Evolutionary conservation across 139 green algal species (phyloP).

Genomic region (Yamagishiella unicocca): DNA sequence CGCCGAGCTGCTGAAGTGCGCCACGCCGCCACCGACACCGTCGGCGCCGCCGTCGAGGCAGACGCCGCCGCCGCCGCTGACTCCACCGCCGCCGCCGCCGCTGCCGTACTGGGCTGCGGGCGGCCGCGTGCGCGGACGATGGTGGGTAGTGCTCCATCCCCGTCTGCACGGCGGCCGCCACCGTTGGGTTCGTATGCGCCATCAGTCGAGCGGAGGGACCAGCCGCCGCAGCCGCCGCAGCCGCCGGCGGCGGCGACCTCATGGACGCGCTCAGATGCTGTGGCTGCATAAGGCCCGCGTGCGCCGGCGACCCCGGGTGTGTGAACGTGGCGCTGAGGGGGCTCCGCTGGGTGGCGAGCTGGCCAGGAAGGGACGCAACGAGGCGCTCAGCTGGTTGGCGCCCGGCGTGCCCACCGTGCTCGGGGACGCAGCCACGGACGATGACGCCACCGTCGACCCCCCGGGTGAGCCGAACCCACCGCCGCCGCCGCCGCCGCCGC

Average conservation of each 20-base stretch:
- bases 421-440: neutral
- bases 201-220: neutral
- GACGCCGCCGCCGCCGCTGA: neutral
- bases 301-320: neutral
- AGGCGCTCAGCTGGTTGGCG: constrained; percentile 1
- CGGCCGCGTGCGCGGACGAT: neutral
- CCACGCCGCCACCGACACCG: neutral
- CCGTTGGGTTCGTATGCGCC: neutral
- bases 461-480: neutral
- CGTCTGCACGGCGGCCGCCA: neutral
- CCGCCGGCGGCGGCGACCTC: neutral
- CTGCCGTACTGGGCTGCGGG: neutral
- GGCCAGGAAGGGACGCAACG: neutral
- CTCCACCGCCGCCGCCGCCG: neutral
- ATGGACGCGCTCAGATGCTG: neutral
- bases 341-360: neutral
- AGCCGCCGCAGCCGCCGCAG: neutral
- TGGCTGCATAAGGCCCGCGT: neutral
- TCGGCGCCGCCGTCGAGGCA: neutral
- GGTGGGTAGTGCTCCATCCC: neutral
- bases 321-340: neutral
- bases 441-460: neutral
- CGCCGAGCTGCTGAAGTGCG: neutral
- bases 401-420: too few relatives aligned
- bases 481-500: neutral